Base-by-base conservation (phyloP, 768 basidiomycete species). In the Mycena metata region DNA sequence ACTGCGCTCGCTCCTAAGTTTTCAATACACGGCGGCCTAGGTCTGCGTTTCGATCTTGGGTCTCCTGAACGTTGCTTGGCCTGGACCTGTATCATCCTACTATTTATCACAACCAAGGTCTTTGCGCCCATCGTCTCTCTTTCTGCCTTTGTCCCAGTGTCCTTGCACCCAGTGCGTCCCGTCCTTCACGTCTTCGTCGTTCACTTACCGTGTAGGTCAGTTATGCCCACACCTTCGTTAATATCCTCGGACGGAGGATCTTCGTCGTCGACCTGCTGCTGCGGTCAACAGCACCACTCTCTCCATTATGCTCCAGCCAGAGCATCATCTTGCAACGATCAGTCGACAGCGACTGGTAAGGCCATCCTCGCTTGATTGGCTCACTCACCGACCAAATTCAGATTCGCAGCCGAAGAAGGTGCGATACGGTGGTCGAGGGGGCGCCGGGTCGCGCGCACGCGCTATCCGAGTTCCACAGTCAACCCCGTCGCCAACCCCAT, bases 381-480 rank as follows among this genome's bases (percentile, higher is more conserved):
- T 15, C 63, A 30, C n/a, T 42, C 36, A 5, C 5, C 11, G 8
- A 1, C 16, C 49, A 51, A 50, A 50, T 41, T 11, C 8, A 47
- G 26, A 24, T 5, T 39, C 43, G 46, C 16, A 62, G 33, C 21
- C 43, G 15, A n/a, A 36, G 6, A 67, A 61, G 16, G 11, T 67
- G 23, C 66, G 66, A n/a, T 67, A 60, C 17, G 58, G 59, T 21
- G 66, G 66, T 23, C 30, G 66, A 16, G 66, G 66, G 7, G 66
- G 66, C 15, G 66, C 66, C 10, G 59, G 59, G 5, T 67, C 66
- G 17, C 51, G 66, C n/a, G 13, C 52, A 4, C 43, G 66, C 30
- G 3, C 24, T 23, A 33, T 60, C 17, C 30, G 30, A 6, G 30
- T 30, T 6, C 16, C n/a, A 5, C 42, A 2, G 39, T 15, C 39